phyloP scores from a whole-genome alignment of 768 basidiomycete genomes.

The Tylopilus felleus region DNA sequence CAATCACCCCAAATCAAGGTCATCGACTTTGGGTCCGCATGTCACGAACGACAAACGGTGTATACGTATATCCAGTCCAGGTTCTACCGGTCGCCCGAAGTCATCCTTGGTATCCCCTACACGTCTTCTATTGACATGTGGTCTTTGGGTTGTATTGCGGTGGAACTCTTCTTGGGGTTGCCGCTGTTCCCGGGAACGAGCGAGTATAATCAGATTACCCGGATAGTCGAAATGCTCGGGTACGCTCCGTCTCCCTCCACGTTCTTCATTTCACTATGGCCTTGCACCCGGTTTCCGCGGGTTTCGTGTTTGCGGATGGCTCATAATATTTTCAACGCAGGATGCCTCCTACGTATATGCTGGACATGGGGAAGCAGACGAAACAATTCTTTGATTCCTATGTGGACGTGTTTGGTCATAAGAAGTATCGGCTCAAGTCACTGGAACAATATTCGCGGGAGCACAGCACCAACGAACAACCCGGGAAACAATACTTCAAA shows the following conservation, averaged over 20 bases:
- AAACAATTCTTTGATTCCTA: conserved; percentile 87
- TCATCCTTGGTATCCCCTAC: conserved; percentile 91
- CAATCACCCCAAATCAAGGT: conserved; percentile 99
- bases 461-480: conserved; percentile 94
- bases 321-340: conserved; percentile 38
- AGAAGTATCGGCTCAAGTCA: conserved; percentile 84
- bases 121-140: conserved; percentile 98
- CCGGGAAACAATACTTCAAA: conserved; percentile 98
- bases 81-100: conserved; percentile 98
- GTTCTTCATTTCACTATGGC: neutral
- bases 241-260: conserved; percentile 29
- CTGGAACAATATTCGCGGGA: conserved; percentile 95
- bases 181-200: conserved; percentile 98
- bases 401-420: conserved; percentile 70
- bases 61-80: conserved; percentile 99
- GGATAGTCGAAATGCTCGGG: conserved; percentile 99
- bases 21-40: conserved; percentile 98
- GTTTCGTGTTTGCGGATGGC: neutral
- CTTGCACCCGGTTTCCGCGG: neutral
- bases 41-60: conserved; percentile 98
- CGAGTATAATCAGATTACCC: conserved; percentile 97
- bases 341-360: conserved; percentile 86
- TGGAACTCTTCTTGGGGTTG: conserved; percentile 94
- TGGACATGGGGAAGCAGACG: conserved; percentile 95
- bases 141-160: conserved; percentile 97